Base-by-base conservation (phyloP, 2,329 filamentous ascomycete species). In the Fusarium austroafricanum region DNA sequence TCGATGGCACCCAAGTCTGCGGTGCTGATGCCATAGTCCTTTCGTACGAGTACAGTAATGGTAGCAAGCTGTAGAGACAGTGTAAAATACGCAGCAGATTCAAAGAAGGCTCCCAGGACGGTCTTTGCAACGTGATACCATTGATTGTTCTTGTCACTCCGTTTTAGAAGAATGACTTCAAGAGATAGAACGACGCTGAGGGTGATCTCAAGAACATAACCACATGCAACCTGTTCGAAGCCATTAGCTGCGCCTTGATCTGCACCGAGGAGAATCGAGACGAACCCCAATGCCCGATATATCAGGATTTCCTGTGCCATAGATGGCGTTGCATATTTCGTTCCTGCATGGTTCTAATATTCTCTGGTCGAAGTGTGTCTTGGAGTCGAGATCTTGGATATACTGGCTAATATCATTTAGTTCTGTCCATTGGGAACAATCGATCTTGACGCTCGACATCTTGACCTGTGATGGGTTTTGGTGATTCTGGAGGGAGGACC, bases 21-120 rank as follows among this genome's bases (percentile, higher is more conserved):
- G 2, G 64, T 69, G 21, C 61, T 67, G 28, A 75, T 67, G 8
- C 68, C 68, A 33, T 67, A 72, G 61, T 75, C 70, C 21, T 75
- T 72, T 6, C 61, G 65, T 3, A 66, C 55, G 4, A 75, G 64
- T 10, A 71, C 51, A 11, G 60, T 37, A 7, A 74, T 69, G 0
- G 65, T 60, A 18, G 73, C 71, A 5, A 73, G 43, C 44, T 73
- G 66, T 5, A 72, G 33, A 3, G 71, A 46, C 12, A 72, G 52
- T 6, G 67, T 57, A 40, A 75, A 75, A 46, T 73, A 73, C 23
- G 55, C 61, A 5, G 55, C 65, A 6, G 70, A 72, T 33, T 61
- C 49, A 17, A 72, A 64, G 53, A 70, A 73, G 10, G 46, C 38
- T 12, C n/a, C 35, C 5, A 68, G 44, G 21, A 55, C 60, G 18